Base-by-base conservation (phyloP, 306 rosid genomes). In the Purshia tridentata region DNA sequence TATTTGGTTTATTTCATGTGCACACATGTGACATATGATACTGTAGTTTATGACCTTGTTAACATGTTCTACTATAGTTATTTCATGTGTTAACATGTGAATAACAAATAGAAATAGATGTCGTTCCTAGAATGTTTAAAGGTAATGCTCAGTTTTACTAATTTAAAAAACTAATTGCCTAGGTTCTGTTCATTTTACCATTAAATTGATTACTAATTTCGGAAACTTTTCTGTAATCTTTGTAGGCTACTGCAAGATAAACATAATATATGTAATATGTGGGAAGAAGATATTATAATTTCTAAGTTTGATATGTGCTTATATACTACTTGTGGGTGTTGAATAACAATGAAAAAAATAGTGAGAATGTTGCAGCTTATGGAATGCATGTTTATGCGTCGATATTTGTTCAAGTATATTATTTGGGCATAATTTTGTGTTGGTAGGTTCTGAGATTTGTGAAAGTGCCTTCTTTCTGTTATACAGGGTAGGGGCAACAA, bases 401-500 rank as follows among this genome's bases (percentile, higher is more conserved):
- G 2, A 58, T 11, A 20, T 29, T 58, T 58, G n/a, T 20, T 29
- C 12, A n/a, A 29, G 9, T 35, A 13, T 2, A 1, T 61, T 37
- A 37, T 14, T 16, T 15, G 7, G 20, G 54, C 2, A 23, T 40
- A 53, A 40, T 29, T 11, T 13, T n/a, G 1, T 48, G 13, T 41
- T 9, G 4, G 19, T 69, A 3, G 18, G 55, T 41, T 19, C 60
- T 80, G 62, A 57, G 44, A 20, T 75, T 40, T 68, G 47, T 52
- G 74, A 72, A 70, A 77, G 47, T 69, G 14, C 69, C 65, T 51
- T 53, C 42, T 77, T 49, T 82, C 20, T 75, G 41, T 77, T 73
- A 62, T 79, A 73, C 86, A 94, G 97, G 98, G 97, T 62, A 84
- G 82, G 80, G 98, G 98, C 85, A 90, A 92, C 86, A 90, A 81